Conservation (phyloP, 2,329 filamentous ascomycete genomes). For the Alternaria hordeiaustralica region DNA sequence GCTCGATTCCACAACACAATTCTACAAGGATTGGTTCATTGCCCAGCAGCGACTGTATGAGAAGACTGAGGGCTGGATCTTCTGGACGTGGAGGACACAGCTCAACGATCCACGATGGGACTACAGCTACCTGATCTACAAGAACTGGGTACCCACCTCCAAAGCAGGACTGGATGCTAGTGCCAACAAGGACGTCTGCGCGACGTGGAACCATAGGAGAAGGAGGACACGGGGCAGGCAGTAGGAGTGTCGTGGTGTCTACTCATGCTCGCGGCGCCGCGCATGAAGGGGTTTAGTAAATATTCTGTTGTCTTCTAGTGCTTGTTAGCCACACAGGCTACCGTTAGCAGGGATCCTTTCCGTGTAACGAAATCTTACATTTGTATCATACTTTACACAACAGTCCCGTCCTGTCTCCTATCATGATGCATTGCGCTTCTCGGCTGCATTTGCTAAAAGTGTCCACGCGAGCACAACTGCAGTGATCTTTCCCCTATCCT, state of each 20-base stretch:
- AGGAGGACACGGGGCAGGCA: background rate
- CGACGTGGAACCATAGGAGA: conserved; percentile 5
- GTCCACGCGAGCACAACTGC: background rate
- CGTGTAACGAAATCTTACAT: background rate
- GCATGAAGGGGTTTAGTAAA: background rate
- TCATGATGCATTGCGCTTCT: background rate
- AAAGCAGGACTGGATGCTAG: conserved; percentile 8
- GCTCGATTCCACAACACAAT: conserved; percentile 47
- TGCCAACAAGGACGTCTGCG: conserved; percentile 1
- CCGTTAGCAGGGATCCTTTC: background rate
- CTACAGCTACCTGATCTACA: conserved; percentile 44
- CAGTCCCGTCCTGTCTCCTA: background rate
- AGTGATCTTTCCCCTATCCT: background rate
- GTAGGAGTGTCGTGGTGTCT: background rate
- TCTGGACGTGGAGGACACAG: conserved; percentile 67
- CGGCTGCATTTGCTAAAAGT: background rate
- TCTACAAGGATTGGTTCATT: conserved; percentile 64
- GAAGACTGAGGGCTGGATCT: conserved; percentile 62
- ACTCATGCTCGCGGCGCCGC: background rate
- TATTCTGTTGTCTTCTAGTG: background rate
- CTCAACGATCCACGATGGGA: conserved; percentile 59
- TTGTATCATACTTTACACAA: background rate
- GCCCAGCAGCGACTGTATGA: conserved; percentile 65
- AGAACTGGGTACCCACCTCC: conserved; percentile 10
- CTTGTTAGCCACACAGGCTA: background rate